A percentile compares a stretch with the other conserved stretches of the same genome.
These are phyloP conservation scores for Boletus barrowsii DNA, from an alignment of 768 basidiomycete species.

Conservation along the genomic window DNA sequence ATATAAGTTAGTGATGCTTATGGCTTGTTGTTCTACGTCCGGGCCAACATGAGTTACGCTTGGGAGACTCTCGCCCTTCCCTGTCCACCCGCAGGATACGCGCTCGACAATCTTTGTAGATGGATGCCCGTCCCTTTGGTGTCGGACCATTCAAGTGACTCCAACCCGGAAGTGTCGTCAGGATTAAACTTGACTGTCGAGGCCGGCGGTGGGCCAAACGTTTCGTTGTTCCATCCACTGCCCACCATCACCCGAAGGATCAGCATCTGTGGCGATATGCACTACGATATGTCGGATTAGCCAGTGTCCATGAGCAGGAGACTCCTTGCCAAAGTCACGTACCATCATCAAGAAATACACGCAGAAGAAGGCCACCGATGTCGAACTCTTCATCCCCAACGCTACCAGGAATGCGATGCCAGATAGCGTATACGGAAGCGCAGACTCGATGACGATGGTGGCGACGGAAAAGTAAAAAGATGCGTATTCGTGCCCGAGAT, in stretches of 20 bases:
- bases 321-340: neutral
- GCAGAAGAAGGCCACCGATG: conserved; percentile 1
- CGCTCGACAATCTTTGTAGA: neutral
- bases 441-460: conserved; percentile 7
- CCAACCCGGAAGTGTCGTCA: neutral
- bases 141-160: neutral
- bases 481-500: neutral
- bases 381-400: conserved; percentile 9
- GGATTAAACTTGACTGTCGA: neutral
- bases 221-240: conserved; percentile 10
- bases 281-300: conserved; percentile 1
- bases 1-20: neutral
- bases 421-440: conserved; percentile 9
- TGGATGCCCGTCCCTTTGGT: no score
- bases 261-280: conserved; percentile 21
- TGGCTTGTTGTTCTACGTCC: no score
- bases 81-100: neutral
- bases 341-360: conserved; percentile 21
- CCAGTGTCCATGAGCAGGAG: neutral
- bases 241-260: conserved; percentile 19
- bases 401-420: neutral
- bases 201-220: neutral
- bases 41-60: neutral
- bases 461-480: conserved; percentile 9
- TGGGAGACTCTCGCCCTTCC: neutral